A percentile compares a stretch with the other conserved stretches of the same genome.
These are phyloP conservation scores for Hemerocallis citrina DNA, from an alignment of 106 monocot species.

Conservation along the genomic window DNA sequence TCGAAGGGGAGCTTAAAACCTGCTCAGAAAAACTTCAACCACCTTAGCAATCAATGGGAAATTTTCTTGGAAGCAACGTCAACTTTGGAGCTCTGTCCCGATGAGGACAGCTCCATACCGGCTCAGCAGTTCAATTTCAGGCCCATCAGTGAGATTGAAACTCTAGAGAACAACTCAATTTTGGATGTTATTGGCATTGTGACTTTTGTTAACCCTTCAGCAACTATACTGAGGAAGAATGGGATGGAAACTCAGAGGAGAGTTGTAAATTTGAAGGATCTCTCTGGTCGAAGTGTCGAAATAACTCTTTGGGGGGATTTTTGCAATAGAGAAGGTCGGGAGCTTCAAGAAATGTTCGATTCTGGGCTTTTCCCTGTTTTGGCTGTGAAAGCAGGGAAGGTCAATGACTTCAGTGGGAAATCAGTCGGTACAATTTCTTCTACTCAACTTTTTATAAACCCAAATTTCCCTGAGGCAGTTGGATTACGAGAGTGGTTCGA, in stretches of 20 bases:
- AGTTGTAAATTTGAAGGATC: slow-evolving; percentile 68
- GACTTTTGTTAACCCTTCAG: slow-evolving; percentile 51
- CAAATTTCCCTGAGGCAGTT: slow-evolving; percentile 60
- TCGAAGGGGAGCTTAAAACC: slow-evolving; percentile 88
- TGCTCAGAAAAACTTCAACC: slow-evolving; percentile 83
- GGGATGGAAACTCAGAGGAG: slow-evolving; percentile 94
- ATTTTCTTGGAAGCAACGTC: slow-evolving; percentile 76
- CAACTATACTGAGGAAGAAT: slow-evolving; percentile 85
- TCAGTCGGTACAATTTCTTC: slow-evolving; percentile 84
- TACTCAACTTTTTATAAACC: slow-evolving; percentile 76
- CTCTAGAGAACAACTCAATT: slow-evolving; percentile 73
- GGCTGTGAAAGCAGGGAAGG: slow-evolving; percentile 88
- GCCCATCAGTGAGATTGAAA: slow-evolving; percentile 57
- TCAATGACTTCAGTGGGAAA: slow-evolving; percentile 92
- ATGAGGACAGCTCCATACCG: slow-evolving; percentile 76
- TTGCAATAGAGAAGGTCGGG: slow-evolving; percentile 74
- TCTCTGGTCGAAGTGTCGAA: slow-evolving; percentile 71
- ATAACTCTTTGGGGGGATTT: slow-evolving; percentile 96
- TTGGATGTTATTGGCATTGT: slow-evolving; percentile 82
- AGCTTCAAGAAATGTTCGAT: slow-evolving; percentile 57
- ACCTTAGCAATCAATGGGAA: slow-evolving; percentile 89
- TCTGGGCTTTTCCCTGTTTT: slow-evolving; percentile 57
- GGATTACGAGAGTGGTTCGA: slow-evolving; percentile 75
- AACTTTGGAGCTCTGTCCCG: slow-evolving; percentile 57
- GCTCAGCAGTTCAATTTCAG: slow-evolving; percentile 79